Evolutionary conservation across 805 yeast genomes (phyloP), one percentile per base, ranked within the genome.

Genomic region (Trichomonascus vanleenenianus): DNA sequence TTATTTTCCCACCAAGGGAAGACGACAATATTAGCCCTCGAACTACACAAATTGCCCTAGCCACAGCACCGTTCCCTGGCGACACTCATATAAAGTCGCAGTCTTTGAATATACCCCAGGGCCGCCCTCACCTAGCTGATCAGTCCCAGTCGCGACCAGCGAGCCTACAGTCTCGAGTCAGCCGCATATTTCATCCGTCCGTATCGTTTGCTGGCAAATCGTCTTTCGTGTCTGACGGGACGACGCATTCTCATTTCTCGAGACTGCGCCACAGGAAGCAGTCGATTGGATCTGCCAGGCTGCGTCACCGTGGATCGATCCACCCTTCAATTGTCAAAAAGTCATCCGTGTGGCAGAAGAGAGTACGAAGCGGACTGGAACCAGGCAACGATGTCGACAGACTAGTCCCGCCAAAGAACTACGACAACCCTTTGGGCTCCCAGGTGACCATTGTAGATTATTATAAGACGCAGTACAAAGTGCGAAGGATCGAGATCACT

Each of bases 371-470:
- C 3, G 76, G 73, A 19, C 74, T 78, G 75, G 83, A 78, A 53
- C 83, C 83, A 0, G 83, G 83, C 15, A 68, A 77, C 22, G 74
- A 78, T 53, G 65, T 75, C 30, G 58, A 67, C 7, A 72, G 73
- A 0, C 77, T 80, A 1, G 70, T 65, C 18, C 79, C 78, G 3
- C 66, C 73, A 7, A 56, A 76, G n/a, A 67, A 68, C 11, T 65
- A 78, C 1, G 35, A 40, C 14, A 34, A 34, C 16, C 38, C 32
- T 12, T 66, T 73, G 2, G 81, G 81, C 0, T 76, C 82, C 0
- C 66, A 72, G 1, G 66, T 77, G 5, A 75, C 80, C 0, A 61
- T 78, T 3, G 70, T 78, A 0, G 83, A 78, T 54, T 78, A 76
- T 56, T 66, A 70, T 20, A 59, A 55, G 3, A 56, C 54, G 1